Base-by-base conservation (phyloP, 108 stramenopile species). In the Nitzschia putrida region DNA sequence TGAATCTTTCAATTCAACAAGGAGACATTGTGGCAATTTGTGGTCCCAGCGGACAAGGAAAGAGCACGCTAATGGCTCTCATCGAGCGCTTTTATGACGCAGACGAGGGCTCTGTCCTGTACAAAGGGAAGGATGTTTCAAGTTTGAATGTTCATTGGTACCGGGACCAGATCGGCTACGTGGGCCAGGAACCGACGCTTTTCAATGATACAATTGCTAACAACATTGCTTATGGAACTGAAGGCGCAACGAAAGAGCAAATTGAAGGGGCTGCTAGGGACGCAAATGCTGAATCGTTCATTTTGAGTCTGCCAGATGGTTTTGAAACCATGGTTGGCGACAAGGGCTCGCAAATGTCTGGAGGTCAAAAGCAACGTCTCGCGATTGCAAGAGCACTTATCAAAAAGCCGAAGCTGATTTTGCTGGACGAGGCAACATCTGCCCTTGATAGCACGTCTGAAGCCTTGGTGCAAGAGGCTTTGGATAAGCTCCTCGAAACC, bases 31-130 rank as follows among this genome's bases (percentile, higher is more conserved):
- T 97, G 42, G 99, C 98, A 7, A 66, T 99, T 10, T 97, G 98
- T 29, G 98, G 99, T 0, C 75, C 83, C 13, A 80, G 78, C 53
- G 99, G 99, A 53, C 69, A 68, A 41, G 77, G 68, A 60, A 84
- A 92, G 78, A 78, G 73, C 38, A 98, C 98, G 7, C 77, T 97
- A 29, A 84, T 98, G 25, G 82, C 83, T 38, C 81, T 99, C 10
- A 45, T 99, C 14, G 85, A 96, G 71, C 77, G 99, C 51, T 90
- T 96, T 50, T 99, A 99, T 65, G 97, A 98, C 73, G 88, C 93
- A 0, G 72, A 64, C n/a, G 68, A 61, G 26, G 99, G 99, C 7
- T 43, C 45, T 7, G 83, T 99, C 16, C 59, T 66, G 26, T 74
- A 98, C 24, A 90, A 98, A 66, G 94, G 92, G 10, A 40, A 53